Conservation (phyloP, 2,329 filamentous ascomycete species). For the Beauveria asiatica region DNA sequence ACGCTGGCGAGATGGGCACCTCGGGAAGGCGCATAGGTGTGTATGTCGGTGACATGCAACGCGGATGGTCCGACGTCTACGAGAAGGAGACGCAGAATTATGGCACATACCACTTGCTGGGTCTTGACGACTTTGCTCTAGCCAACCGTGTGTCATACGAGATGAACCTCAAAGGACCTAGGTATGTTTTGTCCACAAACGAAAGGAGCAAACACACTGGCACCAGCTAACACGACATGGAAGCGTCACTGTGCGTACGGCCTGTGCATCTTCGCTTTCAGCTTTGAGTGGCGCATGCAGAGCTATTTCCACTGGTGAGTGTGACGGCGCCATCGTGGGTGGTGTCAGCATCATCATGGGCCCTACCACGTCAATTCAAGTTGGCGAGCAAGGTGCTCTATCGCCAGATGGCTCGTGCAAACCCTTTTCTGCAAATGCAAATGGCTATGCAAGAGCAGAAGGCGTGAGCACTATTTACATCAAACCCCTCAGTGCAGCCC, state of each 20-base stretch:
- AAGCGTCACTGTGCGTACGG: not conserved
- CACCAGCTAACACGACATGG: not conserved
- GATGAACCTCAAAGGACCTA: not conserved
- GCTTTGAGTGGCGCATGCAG: not conserved
- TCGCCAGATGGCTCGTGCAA: conserved; percentile 20
- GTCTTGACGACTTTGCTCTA: not conserved
- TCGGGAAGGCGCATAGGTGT: not conserved
- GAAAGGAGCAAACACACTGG: not conserved
- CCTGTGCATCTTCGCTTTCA: not conserved
- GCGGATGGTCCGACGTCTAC: not conserved
- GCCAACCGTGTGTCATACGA: not conserved
- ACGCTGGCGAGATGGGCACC: not conserved
- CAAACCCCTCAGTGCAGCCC: conserved; percentile 34
- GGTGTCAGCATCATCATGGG: conserved; percentile 25
- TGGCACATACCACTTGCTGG: not conserved
- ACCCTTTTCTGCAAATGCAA: conserved; percentile 30
- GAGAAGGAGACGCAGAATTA: not conserved
- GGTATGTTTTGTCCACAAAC: not conserved
- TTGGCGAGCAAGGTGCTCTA: conserved; percentile 20
- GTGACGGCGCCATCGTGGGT: conserved; percentile 22
- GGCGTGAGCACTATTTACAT: conserved; percentile 32
- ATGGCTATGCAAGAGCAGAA: conserved; percentile 41
- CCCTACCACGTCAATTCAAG: conserved; percentile 17
- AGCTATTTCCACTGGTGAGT: conserved; percentile 16
- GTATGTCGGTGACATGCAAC: conserved; percentile 1